Evolutionary conservation across 331 rosid genomes (phyloP).

Genomic region (Ulmus americana): DNA sequence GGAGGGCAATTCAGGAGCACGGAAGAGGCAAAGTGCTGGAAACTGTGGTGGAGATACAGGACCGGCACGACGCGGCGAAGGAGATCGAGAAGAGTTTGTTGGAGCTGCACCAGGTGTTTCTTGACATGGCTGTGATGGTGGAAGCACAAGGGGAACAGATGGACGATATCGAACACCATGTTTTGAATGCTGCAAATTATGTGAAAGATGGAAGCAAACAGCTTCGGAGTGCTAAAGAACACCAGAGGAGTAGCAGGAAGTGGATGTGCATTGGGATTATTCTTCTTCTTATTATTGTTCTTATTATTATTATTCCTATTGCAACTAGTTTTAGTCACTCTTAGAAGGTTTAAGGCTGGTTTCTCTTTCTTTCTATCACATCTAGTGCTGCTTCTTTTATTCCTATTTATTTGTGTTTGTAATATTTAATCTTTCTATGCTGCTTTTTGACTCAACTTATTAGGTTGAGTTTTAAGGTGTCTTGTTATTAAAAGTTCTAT

Average conservation of each 20-base stretch:
- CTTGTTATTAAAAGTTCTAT: too few relatives aligned
- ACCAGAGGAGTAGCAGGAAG: conserved; percentile 62
- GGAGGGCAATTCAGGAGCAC: conserved; percentile 58
- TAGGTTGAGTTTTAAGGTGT: conserved; percentile 4
- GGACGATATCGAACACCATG: conserved; percentile 90
- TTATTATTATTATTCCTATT: conserved; percentile 54
- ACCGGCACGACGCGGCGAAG: conserved; percentile 66
- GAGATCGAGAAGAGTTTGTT: conserved; percentile 70
- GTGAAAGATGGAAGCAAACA: conserved; percentile 68
- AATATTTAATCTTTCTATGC: neutral
- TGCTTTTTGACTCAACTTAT: conserved; percentile 1
- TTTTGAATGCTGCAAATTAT: conserved; percentile 57
- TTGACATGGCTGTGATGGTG: conserved; percentile 98
- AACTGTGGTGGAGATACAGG: conserved; percentile 85
- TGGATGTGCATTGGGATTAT: conserved; percentile 68
- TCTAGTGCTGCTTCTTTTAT: neutral
- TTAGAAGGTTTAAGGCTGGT: conserved; percentile 8
- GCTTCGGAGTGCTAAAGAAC: conserved; percentile 44
- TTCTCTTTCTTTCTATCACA: too few relatives aligned
- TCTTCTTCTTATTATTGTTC: conserved; percentile 46
- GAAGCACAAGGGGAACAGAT: conserved; percentile 89
- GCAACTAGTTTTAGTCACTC: conserved; percentile 57
- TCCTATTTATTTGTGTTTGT: neutral
- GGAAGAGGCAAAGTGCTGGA: conserved; percentile 78
- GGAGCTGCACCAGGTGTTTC: conserved; percentile 78